phyloP scores from a whole-genome alignment of 2,329 filamentous ascomycete genomes.

The Colletotrichum karsti region DNA sequence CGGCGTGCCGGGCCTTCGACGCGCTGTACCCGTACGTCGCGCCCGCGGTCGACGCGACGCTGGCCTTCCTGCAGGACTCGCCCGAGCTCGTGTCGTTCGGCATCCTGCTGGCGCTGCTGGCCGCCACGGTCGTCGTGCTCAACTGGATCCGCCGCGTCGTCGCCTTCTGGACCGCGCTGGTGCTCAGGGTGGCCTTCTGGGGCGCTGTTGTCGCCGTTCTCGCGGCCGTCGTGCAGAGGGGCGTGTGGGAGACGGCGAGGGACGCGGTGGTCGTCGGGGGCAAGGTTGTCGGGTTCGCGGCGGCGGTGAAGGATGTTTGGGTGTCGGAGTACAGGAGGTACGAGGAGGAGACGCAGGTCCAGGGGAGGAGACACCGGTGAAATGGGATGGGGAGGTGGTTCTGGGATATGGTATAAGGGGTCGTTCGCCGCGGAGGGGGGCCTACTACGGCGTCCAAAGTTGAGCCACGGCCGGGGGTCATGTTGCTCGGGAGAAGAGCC shows the following conservation, averaged over 20 bases:
- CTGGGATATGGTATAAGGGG: not conserved
- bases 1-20: conserved; percentile 38
- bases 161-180: conserved; percentile 79
- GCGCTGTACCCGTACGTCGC: conserved; percentile 50
- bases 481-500: not conserved
- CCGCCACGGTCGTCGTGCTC: conserved; percentile 72
- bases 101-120: conserved; percentile 61
- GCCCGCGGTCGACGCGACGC: conserved; percentile 50
- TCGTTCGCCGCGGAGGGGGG: too few relatives aligned
- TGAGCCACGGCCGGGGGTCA: not conserved
- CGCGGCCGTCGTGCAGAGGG: conserved; percentile 70
- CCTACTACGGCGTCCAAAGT: too few relatives aligned
- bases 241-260: conserved; percentile 69
- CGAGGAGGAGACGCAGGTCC: conserved; percentile 53
- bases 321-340: conserved; percentile 65
- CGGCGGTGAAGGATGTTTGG: conserved; percentile 63
- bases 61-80: conserved; percentile 44
- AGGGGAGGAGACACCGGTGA: conserved; percentile 28
- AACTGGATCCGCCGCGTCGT: conserved; percentile 77
- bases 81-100: conserved; percentile 53
- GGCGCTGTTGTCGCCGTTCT: conserved; percentile 61
- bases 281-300: conserved; percentile 54
- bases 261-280: conserved; percentile 60
- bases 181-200: conserved; percentile 72
- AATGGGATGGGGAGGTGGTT: not conserved